Base-by-base conservation (phyloP, 2,329 filamentous ascomycete genomes). In the Fusarium brachygibbosum region DNA sequence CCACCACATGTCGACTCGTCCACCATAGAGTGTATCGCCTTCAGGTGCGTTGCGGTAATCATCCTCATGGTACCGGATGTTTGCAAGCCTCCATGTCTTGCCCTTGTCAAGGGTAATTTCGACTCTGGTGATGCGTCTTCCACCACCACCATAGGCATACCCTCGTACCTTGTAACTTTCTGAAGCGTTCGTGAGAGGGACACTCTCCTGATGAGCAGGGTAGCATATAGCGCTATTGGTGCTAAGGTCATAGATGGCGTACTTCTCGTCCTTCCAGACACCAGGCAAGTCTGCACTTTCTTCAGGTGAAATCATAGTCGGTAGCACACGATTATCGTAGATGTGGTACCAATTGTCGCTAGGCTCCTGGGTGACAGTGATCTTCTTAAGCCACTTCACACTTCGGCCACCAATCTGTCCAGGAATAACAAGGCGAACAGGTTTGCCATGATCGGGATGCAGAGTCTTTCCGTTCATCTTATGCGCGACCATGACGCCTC, bases 261-360 rank as follows among this genome's bases (percentile, higher is more conserved):
- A 97, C 64, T 93, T 87, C 68, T 97, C 94, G 76, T 98, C 94
- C 73, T 84, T 90, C 94, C 94, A 98, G 82, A 90, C 93, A 23
- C 90, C 87, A 0, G 89, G 87, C 54, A 94, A 84, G 66, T 91
- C 87, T 3, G 90, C 90, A 61, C 92, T 91, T 76, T 91, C 90
- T 71, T 97, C 93, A 1, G 94, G 93, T 13, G 90, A 91, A 17
- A 97, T 85, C 86, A 90, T 94, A 0, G 93, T 97, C 69, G 94
- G 94, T 38, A 98, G 81, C 2, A 98, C 93, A 61, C 93, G 85
- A 76, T 98, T 98, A 78, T 98, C 94, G 79, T 96, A 94, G 66
- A 97, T 93, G 78, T 98, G 94, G 74, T 97, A 97, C 93, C 93
- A 97, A 76, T 97, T 97, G 67, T 95, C 91, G 76, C 93, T 97